Base-by-base conservation (phyloP, 1,284 basidiomycete genomes). In the Leccinum griseonigrum region DNA sequence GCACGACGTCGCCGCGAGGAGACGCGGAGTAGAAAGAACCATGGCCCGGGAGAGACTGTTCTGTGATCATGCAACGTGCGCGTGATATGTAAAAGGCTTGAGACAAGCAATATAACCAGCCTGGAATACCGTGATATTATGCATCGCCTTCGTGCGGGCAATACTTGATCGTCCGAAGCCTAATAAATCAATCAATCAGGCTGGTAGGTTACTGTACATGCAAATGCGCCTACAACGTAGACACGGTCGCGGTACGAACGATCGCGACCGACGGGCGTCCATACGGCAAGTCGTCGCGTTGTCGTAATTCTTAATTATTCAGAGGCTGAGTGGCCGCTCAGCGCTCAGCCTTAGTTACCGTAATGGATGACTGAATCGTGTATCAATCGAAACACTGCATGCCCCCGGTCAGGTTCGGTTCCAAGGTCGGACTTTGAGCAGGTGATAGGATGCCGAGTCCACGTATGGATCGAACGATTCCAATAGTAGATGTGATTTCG, bases 401-500 rank as follows among this genome's bases (percentile, higher is more conserved):
- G 22, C 51, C 56, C 54, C 28, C 10, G n/a, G 59, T 51, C 66
- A 54, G 43, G 68, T 63, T 40, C 34, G 36, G 66, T 66, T 67
- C 59, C 66, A 58, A 68, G 59, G 48, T 54, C 18, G 62, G n/a
- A 22, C 36, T 4, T 56, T 57, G 54, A 18, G 43, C 18, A 40
- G 50, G 60, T 53, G 36, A 60, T 50, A 60, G 64, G 28, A 14
- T 32, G 38, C 36, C 2, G 16, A n/a, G 55, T 43, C 11, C 31
- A 13, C 8, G 26, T 9, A 28, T 4, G 62, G 29, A 2, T 43
- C 2, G 8, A n/a, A 67, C 60, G 59, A 63, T 59, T 56, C 56
- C 64, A 60, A 9, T 26, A 9, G 14, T 16, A 40, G 66, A 48
- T n/a, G 14, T 31, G 48, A 48, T 3, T 51, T n/a, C 26, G 32